A percentile compares a stretch with the other conserved stretches of the same genome.
phyloP scores from a whole-genome alignment of 371 early-diverging fungal genomes.

The Apophysomyces ossiformis region DNA sequence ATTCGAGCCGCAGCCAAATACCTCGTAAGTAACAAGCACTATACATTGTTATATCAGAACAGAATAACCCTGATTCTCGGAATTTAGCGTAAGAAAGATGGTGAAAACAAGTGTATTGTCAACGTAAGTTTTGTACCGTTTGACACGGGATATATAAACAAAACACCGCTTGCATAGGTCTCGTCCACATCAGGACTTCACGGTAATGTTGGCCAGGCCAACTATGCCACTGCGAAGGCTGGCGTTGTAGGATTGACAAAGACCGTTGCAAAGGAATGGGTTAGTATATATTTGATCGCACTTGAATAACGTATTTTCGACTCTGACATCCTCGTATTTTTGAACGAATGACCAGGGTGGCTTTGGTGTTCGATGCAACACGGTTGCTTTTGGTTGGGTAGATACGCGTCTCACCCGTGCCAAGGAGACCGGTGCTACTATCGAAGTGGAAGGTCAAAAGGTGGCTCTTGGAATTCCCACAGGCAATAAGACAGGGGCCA shows the following conservation, averaged over 20 bases:
- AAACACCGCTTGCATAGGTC: conserved; percentile 45
- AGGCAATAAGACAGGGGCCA: conserved; percentile 40
- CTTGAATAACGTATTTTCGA: background rate
- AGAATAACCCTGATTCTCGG: too few relatives aligned
- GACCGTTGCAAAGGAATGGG: conserved; percentile 58
- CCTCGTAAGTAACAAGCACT: conserved; percentile 32
- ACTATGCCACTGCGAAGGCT: conserved; percentile 54
- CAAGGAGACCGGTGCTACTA: conserved; percentile 69
- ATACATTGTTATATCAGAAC: too few relatives aligned
- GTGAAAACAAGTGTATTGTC: conserved; percentile 56
- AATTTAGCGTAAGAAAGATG: conserved; percentile 50
- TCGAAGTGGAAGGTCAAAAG: conserved; percentile 71
- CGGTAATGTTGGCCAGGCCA: conserved; percentile 70
- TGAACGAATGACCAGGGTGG: conserved; percentile 28
- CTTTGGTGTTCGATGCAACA: conserved; percentile 68
- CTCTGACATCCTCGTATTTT: background rate
- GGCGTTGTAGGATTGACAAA: conserved; percentile 64
- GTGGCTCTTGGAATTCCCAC: conserved; percentile 72
- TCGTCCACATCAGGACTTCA: conserved; percentile 73
- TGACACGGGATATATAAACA: background rate
- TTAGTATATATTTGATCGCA: conserved; percentile 4
- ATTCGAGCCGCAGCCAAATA: conserved; percentile 68
- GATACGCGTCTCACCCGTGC: conserved; percentile 75
- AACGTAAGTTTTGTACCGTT: conserved; percentile 39
- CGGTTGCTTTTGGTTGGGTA: conserved; percentile 70